These are phyloP conservation scores for Casuarina glauca DNA, from an alignment of 306 rosid species.

Conservation along the genomic window DNA sequence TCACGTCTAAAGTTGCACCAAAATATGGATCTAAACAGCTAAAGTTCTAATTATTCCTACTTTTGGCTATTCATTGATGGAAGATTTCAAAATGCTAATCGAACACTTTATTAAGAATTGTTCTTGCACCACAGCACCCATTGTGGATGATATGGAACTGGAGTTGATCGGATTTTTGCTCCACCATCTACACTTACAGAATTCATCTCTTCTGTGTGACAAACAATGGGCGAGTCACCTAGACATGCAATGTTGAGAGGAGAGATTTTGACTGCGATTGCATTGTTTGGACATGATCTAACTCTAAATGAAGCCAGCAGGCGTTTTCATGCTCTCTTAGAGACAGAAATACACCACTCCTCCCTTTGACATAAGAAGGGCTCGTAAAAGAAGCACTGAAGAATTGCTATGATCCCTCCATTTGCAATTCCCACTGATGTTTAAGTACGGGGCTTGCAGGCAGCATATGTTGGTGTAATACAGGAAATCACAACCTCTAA, in stretches of 20 bases:
- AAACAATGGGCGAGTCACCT: no score
- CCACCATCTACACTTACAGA: no score
- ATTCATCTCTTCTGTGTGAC: no score
- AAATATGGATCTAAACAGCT: no score
- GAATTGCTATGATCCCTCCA: slow-evolving; percentile 8
- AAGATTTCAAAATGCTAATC: no score
- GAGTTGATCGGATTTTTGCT: no score
- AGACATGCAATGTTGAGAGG: slow-evolving; percentile 87
- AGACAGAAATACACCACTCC: slow-evolving; percentile 79
- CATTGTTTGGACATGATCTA: slow-evolving; percentile 62
- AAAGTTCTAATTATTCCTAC: no score
- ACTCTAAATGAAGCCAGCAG: slow-evolving; percentile 78
- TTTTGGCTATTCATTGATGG: no score
- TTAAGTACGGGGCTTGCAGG: slow-evolving; percentile 50
- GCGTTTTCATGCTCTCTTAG: slow-evolving; percentile 72
- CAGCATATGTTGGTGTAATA: slow-evolving; percentile 85
- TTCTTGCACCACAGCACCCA: no score
- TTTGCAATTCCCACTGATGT: slow-evolving; percentile 25
- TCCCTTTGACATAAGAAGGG: slow-evolving; percentile 89
- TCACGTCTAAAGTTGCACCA: no score
- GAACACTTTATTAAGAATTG: no score
- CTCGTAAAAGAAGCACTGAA: slow-evolving; percentile 32
- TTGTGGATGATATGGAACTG: no score
- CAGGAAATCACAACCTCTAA: slow-evolving; percentile 53
- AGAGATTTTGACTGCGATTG: slow-evolving; percentile 81